A percentile compares a stretch with the other conserved stretches of the same genome.
Conservation (phyloP, 805 yeast species). For the Candida arabinofermentans region DNA sequence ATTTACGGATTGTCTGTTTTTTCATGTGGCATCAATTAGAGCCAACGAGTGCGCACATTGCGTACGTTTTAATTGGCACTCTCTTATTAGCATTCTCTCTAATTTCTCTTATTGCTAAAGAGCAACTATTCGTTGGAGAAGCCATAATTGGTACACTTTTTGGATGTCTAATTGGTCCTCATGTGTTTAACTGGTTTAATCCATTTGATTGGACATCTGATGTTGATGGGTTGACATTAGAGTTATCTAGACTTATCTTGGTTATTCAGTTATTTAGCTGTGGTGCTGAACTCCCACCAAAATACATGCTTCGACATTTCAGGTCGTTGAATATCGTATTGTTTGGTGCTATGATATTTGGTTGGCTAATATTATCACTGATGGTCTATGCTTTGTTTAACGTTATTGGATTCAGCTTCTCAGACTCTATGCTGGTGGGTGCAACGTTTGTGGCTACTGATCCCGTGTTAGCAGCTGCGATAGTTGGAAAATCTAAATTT, state of each 20-base stretch:
- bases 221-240: conserved; percentile 75
- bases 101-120: conserved; percentile 77
- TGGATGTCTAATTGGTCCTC: conserved; percentile 88
- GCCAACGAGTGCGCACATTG: conserved; percentile 60
- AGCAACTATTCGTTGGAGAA: conserved; percentile 82
- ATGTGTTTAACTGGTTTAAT: conserved; percentile 75
- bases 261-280: conserved; percentile 91
- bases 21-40: conserved; percentile 20
- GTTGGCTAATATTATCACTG: conserved; percentile 81
- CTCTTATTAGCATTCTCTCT: conserved; percentile 78
- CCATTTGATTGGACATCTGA: conserved; percentile 67
- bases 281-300: conserved; percentile 88
- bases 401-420: conserved; percentile 60
- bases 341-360: conserved; percentile 84
- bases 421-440: conserved; percentile 67
- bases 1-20: not conserved
- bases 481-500: conserved; percentile 90
- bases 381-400: conserved; percentile 69
- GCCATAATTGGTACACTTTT: conserved; percentile 84
- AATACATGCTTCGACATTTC: conserved; percentile 85
- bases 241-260: conserved; percentile 75
- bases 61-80: conserved; percentile 84
- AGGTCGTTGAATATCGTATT: conserved; percentile 66
- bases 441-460: conserved; percentile 95
- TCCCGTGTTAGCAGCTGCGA: conserved; percentile 93